phyloP scores from a whole-genome alignment of 805 yeast genomes.

The Candida alai region DNA sequence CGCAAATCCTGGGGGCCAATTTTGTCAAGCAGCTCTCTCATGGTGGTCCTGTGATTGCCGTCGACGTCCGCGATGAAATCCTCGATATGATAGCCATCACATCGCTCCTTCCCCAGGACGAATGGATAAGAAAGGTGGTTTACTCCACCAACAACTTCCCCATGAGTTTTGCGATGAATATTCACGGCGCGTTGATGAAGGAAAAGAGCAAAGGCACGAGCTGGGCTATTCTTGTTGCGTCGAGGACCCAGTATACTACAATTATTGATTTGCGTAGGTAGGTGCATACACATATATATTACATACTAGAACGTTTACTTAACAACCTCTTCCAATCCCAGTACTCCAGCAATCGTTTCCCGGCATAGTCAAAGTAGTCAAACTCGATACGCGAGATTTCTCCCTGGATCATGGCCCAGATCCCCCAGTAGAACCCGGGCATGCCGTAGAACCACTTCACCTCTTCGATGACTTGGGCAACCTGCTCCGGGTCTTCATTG shows the following conservation, averaged over 20 bases:
- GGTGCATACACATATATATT: conserved; percentile 4
- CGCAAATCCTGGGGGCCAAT: conserved; percentile 55
- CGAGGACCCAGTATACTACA: conserved; percentile 66
- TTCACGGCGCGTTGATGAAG: conserved; percentile 67
- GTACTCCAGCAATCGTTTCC: conserved; percentile 59
- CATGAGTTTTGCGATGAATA: conserved; percentile 70
- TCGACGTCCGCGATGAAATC: conserved; percentile 82
- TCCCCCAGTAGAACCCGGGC: conserved; percentile 84
- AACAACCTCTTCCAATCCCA: conserved; percentile 56
- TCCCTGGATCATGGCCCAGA: conserved; percentile 77
- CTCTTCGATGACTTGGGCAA: conserved; percentile 50
- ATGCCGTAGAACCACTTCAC: conserved; percentile 63
- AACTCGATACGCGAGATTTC: conserved; percentile 68
- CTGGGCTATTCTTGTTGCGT: conserved; percentile 74
- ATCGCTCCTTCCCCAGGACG: conserved; percentile 71
- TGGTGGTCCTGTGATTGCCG: conserved; percentile 69
- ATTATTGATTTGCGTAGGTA: conserved; percentile 56
- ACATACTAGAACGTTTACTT: neutral
- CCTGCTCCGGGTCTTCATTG: conserved; percentile 25
- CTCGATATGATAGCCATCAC: conserved; percentile 78
- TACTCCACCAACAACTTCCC: conserved; percentile 75
- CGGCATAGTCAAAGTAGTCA: conserved; percentile 61
- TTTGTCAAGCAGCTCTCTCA: conserved; percentile 53
- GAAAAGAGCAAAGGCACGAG: conserved; percentile 69
- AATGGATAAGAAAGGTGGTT: conserved; percentile 80